A percentile compares a stretch with the other conserved stretches of the same genome.
Conservation (phyloP, 495 filamentous ascomycete genomes). For the Cladorrhinum samala region DNA sequence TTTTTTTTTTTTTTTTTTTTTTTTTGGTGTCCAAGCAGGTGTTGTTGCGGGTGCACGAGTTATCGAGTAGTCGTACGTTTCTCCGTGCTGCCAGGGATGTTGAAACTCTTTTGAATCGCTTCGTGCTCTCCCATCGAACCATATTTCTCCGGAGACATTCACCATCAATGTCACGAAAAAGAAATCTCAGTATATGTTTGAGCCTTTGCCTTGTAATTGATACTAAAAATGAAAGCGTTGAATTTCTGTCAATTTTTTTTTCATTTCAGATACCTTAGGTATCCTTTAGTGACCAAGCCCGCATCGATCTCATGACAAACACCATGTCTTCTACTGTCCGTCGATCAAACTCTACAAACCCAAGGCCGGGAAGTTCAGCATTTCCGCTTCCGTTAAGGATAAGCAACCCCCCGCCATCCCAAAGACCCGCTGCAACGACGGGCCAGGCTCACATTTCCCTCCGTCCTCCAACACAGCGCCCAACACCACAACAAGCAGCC, state of each 20-base stretch:
- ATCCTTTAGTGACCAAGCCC: too few relatives aligned
- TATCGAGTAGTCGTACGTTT: slow-evolving; percentile 12
- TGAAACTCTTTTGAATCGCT: slow-evolving; percentile 20
- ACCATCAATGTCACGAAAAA: background rate
- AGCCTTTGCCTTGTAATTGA: too few relatives aligned
- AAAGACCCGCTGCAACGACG: too few relatives aligned
- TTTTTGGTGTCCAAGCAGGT: too few relatives aligned
- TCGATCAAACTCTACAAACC: slow-evolving; percentile 19
- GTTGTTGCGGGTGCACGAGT: background rate
- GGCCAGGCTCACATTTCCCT: background rate
- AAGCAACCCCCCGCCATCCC: background rate
- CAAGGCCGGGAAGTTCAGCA: slow-evolving; percentile 16
- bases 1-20: too few relatives aligned
- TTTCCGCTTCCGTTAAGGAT: slow-evolving; percentile 15
- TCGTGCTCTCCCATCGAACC: slow-evolving; percentile 7
- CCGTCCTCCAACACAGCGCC: background rate
- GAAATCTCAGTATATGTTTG: too few relatives aligned
- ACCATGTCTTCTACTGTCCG: slow-evolving; percentile 14
- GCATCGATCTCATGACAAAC: too few relatives aligned
- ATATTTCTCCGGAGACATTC: background rate
- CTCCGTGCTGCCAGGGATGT: slow-evolving; percentile 5
- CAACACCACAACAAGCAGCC: background rate
- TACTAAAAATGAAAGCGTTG: too few relatives aligned
- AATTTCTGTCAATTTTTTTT: too few relatives aligned
- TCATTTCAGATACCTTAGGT: too few relatives aligned